Conservation (phyloP, 2,329 filamentous ascomycete genomes). For the Arthrobotrys musiformis region DNA sequence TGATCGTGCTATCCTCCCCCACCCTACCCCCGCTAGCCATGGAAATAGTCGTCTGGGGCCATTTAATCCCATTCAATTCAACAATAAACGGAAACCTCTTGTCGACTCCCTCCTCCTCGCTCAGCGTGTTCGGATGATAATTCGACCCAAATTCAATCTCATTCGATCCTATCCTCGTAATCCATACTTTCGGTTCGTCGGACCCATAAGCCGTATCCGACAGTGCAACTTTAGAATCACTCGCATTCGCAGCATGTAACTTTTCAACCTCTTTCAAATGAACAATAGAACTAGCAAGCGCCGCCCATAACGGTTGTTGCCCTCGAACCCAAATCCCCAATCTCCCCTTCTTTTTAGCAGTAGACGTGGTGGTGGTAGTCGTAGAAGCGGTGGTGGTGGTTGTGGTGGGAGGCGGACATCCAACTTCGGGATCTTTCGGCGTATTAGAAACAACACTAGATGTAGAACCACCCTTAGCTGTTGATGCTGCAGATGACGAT, state of each 20-base stretch:
- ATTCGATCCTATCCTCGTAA: conserved; percentile 67
- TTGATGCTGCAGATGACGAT: conserved; percentile 34
- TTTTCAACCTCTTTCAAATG: conserved; percentile 68
- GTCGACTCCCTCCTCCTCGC: conserved; percentile 62
- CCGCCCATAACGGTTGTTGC: conserved; percentile 70
- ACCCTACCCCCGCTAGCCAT: conserved; percentile 55
- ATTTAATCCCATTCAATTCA: conserved; percentile 68
- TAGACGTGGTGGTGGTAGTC: conserved; percentile 29
- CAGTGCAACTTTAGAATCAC: conserved; percentile 63
- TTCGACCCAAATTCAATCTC: conserved; percentile 67
- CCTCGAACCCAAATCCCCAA: conserved; percentile 68
- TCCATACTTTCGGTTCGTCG: conserved; percentile 67
- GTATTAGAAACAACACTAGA: conserved; percentile 48
- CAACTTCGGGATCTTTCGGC: conserved; percentile 60
- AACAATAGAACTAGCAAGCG: conserved; percentile 70
- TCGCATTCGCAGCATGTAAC: conserved; percentile 67
- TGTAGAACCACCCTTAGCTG: conserved; percentile 44
- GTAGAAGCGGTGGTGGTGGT: conserved; percentile 59
- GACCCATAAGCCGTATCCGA: conserved; percentile 61
- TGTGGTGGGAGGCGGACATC: conserved; percentile 60
- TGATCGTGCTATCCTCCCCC: conserved; percentile 57
- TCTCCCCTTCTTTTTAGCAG: conserved; percentile 67
- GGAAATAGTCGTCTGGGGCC: conserved; percentile 68
- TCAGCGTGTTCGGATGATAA: conserved; percentile 60
- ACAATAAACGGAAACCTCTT: conserved; percentile 69